These are phyloP conservation scores for Apiotrichum domesticum DNA, from an alignment of 1,284 basidiomycete genomes.

Conservation along the genomic window DNA sequence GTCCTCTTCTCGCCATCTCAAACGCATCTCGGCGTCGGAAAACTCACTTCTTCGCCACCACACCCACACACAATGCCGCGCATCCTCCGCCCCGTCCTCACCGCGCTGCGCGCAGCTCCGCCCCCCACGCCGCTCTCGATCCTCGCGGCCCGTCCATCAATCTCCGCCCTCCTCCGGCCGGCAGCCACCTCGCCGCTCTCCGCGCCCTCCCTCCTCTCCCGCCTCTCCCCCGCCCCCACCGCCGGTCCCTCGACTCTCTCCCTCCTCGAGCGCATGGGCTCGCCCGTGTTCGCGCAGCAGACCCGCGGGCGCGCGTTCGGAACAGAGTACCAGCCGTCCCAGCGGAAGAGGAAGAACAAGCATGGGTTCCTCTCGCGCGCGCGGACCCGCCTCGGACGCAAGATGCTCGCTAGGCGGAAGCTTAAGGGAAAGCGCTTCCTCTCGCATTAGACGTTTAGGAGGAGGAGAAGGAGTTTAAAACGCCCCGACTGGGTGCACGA, in stretches of 20 bases:
- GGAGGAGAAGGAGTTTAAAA: too few species aligned
- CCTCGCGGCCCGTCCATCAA: conserved; percentile 1
- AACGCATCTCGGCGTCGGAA: not conserved
- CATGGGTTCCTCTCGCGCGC: conserved; percentile 75
- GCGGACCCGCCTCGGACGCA: conserved; percentile 22
- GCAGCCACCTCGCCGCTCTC: conserved; percentile 1
- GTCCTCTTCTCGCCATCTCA: not conserved
- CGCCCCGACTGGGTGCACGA: too few species aligned
- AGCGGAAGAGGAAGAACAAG: conserved; percentile 78
- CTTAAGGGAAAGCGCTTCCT: conserved; percentile 59
- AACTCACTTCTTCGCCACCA: not conserved
- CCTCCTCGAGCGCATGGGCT: conserved; percentile 10
- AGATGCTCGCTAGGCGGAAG: conserved; percentile 56
- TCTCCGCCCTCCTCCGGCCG: conserved; percentile 1
- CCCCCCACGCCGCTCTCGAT: conserved; percentile 1
- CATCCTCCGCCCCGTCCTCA: conserved; percentile 4
- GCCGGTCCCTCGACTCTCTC: conserved; percentile 3
- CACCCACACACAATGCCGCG: conserved; percentile 8
- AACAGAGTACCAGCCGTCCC: conserved; percentile 79
- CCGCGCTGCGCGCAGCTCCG: not conserved
- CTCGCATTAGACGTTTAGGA: conserved; percentile 48
- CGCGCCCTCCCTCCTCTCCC: conserved; percentile 2
- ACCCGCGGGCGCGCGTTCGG: conserved; percentile 50
- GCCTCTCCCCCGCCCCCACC: conserved; percentile 3
- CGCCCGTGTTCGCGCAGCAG: conserved; percentile 15